A percentile compares a stretch with the other conserved stretches of the same genome.
These are phyloP conservation scores for Pseudocercospora vitis DNA, from an alignment of 2,329 filamentous ascomycete genomes.

Conservation along the genomic window DNA sequence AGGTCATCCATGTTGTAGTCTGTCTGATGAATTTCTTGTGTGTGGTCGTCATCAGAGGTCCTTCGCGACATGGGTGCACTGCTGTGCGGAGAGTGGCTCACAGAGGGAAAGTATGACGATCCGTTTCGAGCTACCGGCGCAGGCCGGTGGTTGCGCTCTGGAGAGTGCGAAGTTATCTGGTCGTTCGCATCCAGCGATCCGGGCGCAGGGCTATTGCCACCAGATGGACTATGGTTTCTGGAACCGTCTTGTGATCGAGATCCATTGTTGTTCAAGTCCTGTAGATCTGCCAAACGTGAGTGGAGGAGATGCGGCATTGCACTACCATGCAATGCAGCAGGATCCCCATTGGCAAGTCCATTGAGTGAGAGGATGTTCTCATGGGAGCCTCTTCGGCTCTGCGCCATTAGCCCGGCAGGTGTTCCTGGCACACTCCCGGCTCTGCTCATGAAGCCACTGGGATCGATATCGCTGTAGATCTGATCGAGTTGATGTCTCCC, in stretches of 20 bases:
- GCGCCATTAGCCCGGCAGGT: conserved; percentile 64
- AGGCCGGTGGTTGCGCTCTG: conserved; percentile 20
- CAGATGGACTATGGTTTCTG: conserved; percentile 34
- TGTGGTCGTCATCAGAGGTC: conserved; percentile 35
- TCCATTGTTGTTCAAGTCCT: conserved; percentile 40
- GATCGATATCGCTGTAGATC: conserved; percentile 84
- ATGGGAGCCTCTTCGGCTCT: conserved; percentile 69
- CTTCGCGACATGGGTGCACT: conserved; percentile 37
- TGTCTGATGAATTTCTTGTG: conserved; percentile 19
- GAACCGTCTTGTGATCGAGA: conserved; percentile 30
- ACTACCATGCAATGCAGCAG: conserved; percentile 41
- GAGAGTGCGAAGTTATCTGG: conserved; percentile 24
- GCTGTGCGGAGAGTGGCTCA: conserved; percentile 30
- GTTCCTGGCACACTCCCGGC: conserved; percentile 62
- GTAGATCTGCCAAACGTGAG: conserved; percentile 61
- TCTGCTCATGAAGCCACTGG: conserved; percentile 67
- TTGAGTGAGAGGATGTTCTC: conserved; percentile 73
- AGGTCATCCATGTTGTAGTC: conserved; percentile 51
- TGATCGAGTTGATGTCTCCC: conserved; percentile 86
- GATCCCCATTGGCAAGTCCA: conserved; percentile 52
- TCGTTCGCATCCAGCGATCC: conserved; percentile 23
- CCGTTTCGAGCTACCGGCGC: conserved; percentile 17
- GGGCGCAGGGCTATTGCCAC: conserved; percentile 35
- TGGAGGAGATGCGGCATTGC: conserved; percentile 65
- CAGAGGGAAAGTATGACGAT: conserved; percentile 28